Base-by-base conservation (phyloP, 139 green algal genomes). In the Axilococcus clingmanii region DNA sequence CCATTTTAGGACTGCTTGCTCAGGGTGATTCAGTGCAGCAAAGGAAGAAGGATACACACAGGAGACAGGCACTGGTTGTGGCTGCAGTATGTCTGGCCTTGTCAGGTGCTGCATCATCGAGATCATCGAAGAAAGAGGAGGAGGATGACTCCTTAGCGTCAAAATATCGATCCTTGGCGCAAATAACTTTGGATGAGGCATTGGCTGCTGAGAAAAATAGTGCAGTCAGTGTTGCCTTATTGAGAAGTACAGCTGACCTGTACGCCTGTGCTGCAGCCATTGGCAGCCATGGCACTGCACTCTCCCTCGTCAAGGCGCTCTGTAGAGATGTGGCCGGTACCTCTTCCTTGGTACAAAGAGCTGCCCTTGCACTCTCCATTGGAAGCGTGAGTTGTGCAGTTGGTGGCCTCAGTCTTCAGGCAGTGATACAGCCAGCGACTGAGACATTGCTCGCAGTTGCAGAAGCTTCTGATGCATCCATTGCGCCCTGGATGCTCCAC, bases 341-440 rank as follows among this genome's bases (percentile, higher is more conserved):
- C 5, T 27, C 57, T 7, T 59, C 62, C 30, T 33, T 57, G 15
- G 20, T 59, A 30, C 60, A 69, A 23, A 71, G 81, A 11, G 77
- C 69, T 3, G 70, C 75, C 11, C 61, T 89, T 48, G 77, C 75
- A 17, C 59, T 96, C 35, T 73, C 81, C 4, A 52, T 91, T 15
- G 83, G 87, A 16, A 72, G 52, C 47, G 66, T 87, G 2, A 73
- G 79, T 48, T 50, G 87, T 1, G 55, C 68, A 2, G 75, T 76
- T 55, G 84, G 81, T 24, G 81, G 83, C 8, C 57, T 90, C 30
- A 61, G 72, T 6, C 59, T 94, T 42, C 56, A 66, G 2, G 34
- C 60, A 5, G 55, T 70, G 4, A 43, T 83, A 16, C 41, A 41
- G 1, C 24, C 37, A 23, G 55, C 63, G 15, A 71, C 63, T 17